Evolutionary conservation across 78 protist genomes (phyloP).

Genomic region (Blattamonas nauphoetae): DNA sequence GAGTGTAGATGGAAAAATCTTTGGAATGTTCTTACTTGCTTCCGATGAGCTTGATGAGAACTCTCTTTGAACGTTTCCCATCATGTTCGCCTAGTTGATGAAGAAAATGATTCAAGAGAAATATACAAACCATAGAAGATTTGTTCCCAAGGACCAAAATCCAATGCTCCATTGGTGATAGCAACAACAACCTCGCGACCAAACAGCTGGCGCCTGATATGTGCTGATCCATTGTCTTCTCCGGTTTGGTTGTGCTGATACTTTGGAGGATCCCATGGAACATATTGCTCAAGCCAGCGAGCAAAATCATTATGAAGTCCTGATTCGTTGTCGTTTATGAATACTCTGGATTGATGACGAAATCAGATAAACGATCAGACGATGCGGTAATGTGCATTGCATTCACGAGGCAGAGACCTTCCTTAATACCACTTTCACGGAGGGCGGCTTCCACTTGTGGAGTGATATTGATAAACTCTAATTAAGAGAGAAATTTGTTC

Average conservation of each 20-base stretch:
- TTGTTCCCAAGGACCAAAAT: background rate
- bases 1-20: too few species aligned
- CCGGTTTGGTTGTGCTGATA: background rate
- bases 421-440: background rate
- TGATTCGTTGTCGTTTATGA: too few species aligned
- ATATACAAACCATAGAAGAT: too few species aligned
- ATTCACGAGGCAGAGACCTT: background rate
- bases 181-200: background rate
- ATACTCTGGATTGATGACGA: background rate
- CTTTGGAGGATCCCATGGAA: background rate
- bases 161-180: background rate
- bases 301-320: background rate
- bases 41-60: background rate
- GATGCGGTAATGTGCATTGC: constrained; percentile 4
- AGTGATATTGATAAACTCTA: background rate
- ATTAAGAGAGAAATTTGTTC: too few species aligned
- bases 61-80: background rate
- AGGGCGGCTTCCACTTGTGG: background rate
- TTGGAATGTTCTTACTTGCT: too few species aligned
- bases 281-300: background rate
- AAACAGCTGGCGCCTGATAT: background rate
- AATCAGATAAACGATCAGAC: background rate
- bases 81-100: background rate
- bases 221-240: background rate
- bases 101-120: too few species aligned